phyloP scores from a whole-genome alignment of 805 yeast genomes.

The Saturnispora gosingensis region DNA sequence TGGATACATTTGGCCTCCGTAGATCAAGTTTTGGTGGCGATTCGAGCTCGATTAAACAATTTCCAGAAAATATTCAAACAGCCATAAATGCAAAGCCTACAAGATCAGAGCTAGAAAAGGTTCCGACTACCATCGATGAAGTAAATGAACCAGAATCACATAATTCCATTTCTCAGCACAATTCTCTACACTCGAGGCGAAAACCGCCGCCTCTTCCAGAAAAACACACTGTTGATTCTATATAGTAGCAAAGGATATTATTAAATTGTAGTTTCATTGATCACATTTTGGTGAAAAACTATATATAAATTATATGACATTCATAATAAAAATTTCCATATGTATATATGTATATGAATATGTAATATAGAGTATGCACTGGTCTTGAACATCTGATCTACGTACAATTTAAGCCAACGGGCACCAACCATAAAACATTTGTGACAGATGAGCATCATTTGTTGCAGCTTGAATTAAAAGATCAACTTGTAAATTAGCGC shows the following conservation, averaged over 20 bases:
- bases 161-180: background rate
- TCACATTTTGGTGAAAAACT: no score
- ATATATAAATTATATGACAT: background rate
- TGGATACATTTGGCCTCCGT: background rate
- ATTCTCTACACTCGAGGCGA: background rate
- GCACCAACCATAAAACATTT: conserved; percentile 94
- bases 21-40: background rate
- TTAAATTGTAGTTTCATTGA: no score
- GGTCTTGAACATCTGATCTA: background rate
- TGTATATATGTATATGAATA: no score
- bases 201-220: conserved; percentile 4
- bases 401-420: conserved; percentile 32
- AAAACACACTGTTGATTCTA: background rate
- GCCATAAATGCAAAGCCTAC: background rate
- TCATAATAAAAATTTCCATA: background rate
- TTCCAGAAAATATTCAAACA: background rate
- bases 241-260: background rate
- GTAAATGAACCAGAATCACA: background rate
- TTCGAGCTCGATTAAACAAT: background rate
- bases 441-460: conserved; percentile 57
- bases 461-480: conserved; percentile 77
- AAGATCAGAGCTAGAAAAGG: conserved; percentile 1
- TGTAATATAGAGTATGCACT: background rate
- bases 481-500: conserved; percentile 90
- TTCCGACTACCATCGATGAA: conserved; percentile 3